These are phyloP conservation scores for Zarea fungicola DNA, from an alignment of 2,329 filamentous ascomycete species.

Conservation along the genomic window DNA sequence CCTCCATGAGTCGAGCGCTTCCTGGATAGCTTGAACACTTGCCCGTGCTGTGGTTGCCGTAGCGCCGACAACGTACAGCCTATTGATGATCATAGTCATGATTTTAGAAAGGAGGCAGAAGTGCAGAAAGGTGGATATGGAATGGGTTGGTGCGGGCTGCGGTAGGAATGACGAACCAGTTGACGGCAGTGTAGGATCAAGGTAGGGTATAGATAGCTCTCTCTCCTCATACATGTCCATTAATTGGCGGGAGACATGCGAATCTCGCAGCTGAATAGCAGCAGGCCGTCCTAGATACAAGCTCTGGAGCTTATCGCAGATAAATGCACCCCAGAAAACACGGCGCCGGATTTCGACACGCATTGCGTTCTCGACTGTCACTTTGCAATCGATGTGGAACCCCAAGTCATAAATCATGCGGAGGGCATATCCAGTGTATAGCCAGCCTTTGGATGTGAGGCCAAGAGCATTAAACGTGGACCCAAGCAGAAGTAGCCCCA, in stretches of 20 bases:
- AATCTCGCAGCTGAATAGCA: conserved; percentile 40
- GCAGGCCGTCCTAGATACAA: conserved; percentile 50
- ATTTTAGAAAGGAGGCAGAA: no score
- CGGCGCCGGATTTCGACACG: conserved; percentile 38
- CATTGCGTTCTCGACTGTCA: not conserved
- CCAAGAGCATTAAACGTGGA: conserved; percentile 45
- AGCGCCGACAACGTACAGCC: no score
- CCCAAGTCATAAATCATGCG: conserved; percentile 51
- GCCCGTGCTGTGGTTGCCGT: no score
- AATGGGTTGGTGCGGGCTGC: conserved; percentile 35
- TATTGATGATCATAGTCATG: no score
- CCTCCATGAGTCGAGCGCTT: no score
- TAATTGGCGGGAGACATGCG: conserved; percentile 41
- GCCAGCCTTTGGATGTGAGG: conserved; percentile 49
- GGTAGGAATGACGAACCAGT: no score
- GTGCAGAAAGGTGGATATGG: no score
- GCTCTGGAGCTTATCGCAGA: conserved; percentile 41
- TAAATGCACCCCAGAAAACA: conserved; percentile 42
- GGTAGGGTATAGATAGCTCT: conserved; percentile 46
- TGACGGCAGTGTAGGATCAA: no score
- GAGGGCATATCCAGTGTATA: conserved; percentile 53
- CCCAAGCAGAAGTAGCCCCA: conserved; percentile 47
- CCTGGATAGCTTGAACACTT: no score
- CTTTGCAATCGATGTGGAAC: conserved; percentile 40
- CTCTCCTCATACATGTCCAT: conserved; percentile 48